phyloP scores from a whole-genome alignment of 2,329 filamentous ascomycete genomes.

The Penicillium sclerotiorum region DNA sequence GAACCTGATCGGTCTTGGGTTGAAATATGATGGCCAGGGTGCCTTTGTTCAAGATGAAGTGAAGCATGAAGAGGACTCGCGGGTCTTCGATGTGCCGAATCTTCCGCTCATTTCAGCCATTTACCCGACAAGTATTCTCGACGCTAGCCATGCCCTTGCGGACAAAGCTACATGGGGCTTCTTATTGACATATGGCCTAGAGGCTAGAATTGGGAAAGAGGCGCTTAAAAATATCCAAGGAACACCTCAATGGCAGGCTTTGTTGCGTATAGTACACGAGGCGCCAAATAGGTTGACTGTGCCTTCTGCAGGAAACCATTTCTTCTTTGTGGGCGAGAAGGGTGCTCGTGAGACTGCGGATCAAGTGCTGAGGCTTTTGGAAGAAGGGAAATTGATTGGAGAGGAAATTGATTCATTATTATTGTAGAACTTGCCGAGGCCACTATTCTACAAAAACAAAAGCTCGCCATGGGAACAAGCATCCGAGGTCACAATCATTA shows the following conservation, averaged over 20 bases:
- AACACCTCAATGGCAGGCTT: neutral
- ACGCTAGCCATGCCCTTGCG: slow-evolving; percentile 17
- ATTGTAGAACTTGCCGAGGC: no score
- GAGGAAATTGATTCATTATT: no score
- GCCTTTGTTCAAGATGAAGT: slow-evolving; percentile 13
- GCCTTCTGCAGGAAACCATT: slow-evolving; percentile 22
- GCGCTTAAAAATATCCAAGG: neutral
- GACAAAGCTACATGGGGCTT: slow-evolving; percentile 20
- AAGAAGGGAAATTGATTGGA: no score
- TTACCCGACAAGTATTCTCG: slow-evolving; percentile 6
- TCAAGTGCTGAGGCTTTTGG: slow-evolving; percentile 3
- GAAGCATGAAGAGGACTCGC: slow-evolving; percentile 13
- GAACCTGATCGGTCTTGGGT: slow-evolving; percentile 11
- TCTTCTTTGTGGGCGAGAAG: slow-evolving; percentile 24
- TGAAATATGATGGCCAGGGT: slow-evolving; percentile 14
- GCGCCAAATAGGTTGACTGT: slow-evolving; percentile 10
- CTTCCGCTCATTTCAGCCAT: slow-evolving; percentile 8
- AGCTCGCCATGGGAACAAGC: no score
- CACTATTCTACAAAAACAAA: no score
- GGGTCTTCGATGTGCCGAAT: slow-evolving; percentile 14
- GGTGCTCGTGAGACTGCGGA: slow-evolving; percentile 18
- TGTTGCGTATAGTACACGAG: slow-evolving; percentile 4
- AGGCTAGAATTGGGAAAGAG: slow-evolving; percentile 1
- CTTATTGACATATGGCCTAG: slow-evolving; percentile 17
- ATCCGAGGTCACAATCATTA: no score